A percentile compares a stretch with the other conserved stretches of the same genome.
These are phyloP conservation scores for Rosa chinensis DNA, from an alignment of 306 rosid species.

Conservation along the genomic window DNA sequence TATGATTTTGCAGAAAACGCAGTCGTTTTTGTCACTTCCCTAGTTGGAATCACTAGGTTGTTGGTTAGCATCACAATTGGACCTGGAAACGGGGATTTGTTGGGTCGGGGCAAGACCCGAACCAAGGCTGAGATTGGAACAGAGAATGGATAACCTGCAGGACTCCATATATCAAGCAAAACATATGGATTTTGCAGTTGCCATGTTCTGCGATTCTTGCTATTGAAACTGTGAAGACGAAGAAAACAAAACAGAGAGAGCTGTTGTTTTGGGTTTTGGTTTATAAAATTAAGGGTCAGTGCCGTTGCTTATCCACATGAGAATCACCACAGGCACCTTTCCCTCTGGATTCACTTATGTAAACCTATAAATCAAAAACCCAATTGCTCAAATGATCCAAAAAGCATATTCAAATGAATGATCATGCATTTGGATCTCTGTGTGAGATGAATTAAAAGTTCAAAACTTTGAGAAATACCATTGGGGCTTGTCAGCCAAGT, in stretches of 20 bases:
- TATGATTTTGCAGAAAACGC: constrained; percentile 81
- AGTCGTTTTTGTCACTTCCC: constrained; percentile 33
- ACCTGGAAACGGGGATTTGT: constrained; percentile 16
- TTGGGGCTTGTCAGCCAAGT: no score
- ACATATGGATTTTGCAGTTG: not conserved
- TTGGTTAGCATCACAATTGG: constrained; percentile 30
- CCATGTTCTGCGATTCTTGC: constrained; percentile 23
- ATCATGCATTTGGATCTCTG: no score
- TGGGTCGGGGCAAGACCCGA: constrained; percentile 10
- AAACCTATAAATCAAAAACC: no score
- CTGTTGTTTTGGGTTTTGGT: not conserved
- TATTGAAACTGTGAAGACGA: not conserved
- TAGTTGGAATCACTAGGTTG: constrained; percentile 11
- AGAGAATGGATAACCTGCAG: constrained; percentile 61
- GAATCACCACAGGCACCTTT: no score
- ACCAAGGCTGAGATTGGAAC: constrained; percentile 57
- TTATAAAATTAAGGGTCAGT: not conserved
- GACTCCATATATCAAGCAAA: constrained; percentile 40
- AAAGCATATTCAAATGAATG: no score
- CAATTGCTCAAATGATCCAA: no score
- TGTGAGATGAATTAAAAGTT: no score
- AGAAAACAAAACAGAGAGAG: not conserved
- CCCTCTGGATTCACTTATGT: no score
- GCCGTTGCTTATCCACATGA: no score
- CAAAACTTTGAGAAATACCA: no score